phyloP scores from a whole-genome alignment of 768 basidiomycete genomes.

The Cyathus striatus region DNA sequence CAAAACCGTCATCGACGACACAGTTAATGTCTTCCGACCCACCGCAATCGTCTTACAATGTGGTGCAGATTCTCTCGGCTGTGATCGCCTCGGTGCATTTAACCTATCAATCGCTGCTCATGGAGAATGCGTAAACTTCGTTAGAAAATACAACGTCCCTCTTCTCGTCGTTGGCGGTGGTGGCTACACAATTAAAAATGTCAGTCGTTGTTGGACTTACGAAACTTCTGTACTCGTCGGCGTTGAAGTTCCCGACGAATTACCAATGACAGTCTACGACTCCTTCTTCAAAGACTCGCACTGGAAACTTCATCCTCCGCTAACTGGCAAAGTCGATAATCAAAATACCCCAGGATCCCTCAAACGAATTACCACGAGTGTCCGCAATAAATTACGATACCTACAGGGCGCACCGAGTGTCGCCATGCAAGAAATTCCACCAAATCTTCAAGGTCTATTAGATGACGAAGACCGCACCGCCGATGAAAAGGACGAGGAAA shows the following conservation, averaged over 20 bases:
- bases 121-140: slow-evolving; percentile 97
- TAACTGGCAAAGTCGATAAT: slow-evolving; percentile 90
- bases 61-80: slow-evolving; percentile 93
- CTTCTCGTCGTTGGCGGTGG: slow-evolving; percentile 91
- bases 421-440: slow-evolving; percentile 94
- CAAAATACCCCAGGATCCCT: slow-evolving; percentile 80
- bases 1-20: slow-evolving; percentile 94
- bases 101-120: slow-evolving; percentile 97
- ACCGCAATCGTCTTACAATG: slow-evolving; percentile 92
- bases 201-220: slow-evolving; percentile 98
- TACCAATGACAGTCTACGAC: slow-evolving; percentile 88
- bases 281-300: slow-evolving; percentile 89
- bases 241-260: slow-evolving; percentile 74
- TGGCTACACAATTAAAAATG: slow-evolving; percentile 95
- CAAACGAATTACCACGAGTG: slow-evolving; percentile 81
- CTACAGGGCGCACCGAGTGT: slow-evolving; percentile 96
- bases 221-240: slow-evolving; percentile 93
- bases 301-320: slow-evolving; percentile 89
- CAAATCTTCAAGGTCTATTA: slow-evolving; percentile 76
- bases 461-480: slow-evolving; percentile 63
- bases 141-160: slow-evolving; percentile 88
- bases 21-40: slow-evolving; percentile 84
- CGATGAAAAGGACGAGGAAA: slow-evolving; percentile 71
- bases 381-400: slow-evolving; percentile 86
- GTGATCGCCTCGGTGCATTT: slow-evolving; percentile 94